phyloP scores from a whole-genome alignment of 345 rosid genomes.

The Lepidium africanum region DNA sequence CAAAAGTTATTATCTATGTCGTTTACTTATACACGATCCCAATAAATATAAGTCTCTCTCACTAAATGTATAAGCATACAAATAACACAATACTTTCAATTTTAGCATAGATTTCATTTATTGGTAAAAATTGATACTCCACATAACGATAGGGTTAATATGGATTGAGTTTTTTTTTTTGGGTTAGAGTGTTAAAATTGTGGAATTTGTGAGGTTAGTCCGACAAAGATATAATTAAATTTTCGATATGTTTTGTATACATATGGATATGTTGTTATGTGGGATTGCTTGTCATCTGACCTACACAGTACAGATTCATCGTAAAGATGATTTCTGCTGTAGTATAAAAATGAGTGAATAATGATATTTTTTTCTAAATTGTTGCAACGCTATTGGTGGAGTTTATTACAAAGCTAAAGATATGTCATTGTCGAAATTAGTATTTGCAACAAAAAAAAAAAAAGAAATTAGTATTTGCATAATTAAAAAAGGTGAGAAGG shows the following conservation, averaged over 20 bases:
- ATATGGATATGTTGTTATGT: neutral
- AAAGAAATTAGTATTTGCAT: no score
- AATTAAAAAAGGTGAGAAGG: neutral
- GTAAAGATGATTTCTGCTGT: neutral
- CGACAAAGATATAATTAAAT: neutral
- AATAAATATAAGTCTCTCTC: neutral
- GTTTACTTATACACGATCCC: neutral
- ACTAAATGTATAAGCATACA: neutral
- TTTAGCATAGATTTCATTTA: neutral
- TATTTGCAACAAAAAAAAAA: no score
- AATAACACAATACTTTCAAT: no score
- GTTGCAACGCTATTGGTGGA: neutral
- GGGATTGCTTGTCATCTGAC: neutral
- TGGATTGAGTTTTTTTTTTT: no score
- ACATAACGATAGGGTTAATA: neutral
- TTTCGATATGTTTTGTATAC: neutral
- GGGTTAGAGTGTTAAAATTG: no score
- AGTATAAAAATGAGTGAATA: neutral
- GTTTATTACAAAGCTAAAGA: neutral
- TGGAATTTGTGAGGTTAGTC: neutral
- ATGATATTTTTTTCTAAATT: neutral
- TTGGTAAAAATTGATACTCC: neutral
- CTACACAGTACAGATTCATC: neutral
- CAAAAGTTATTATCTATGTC: neutral
- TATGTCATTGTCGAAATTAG: conserved; percentile 6